phyloP scores from a whole-genome alignment of 352 stramenopile species.

The Globisporangium okanoganense region DNA sequence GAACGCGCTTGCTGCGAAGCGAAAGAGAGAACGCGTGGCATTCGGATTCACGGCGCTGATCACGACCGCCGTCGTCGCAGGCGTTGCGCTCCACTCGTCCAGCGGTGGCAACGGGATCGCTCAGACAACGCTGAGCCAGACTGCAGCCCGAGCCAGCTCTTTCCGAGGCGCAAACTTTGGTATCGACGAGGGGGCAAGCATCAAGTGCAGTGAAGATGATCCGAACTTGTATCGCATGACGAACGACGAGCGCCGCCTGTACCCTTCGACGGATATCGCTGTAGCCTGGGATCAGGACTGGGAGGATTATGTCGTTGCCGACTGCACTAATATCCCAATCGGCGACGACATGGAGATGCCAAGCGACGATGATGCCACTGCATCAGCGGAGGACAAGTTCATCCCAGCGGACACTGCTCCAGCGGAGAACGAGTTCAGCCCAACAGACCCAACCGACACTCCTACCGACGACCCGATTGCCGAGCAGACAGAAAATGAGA shows the following conservation, averaged over 20 bases:
- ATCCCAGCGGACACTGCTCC: not conserved
- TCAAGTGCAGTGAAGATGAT: slow-evolving; percentile 15
- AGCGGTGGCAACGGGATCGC: not conserved
- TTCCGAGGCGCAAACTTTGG: slow-evolving; percentile 7
- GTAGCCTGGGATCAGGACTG: slow-evolving; percentile 7
- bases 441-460: not conserved
- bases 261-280: slow-evolving; percentile 9
- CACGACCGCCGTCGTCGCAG: slow-evolving; percentile 12
- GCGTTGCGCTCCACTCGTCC: slow-evolving; percentile 10
- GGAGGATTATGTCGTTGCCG: not conserved
- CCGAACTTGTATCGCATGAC: slow-evolving; percentile 4
- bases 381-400: not conserved
- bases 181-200: slow-evolving; percentile 5
- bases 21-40: slow-evolving; percentile 10
- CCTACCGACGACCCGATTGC: not conserved
- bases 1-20: slow-evolving; percentile 1
- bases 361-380: not conserved
- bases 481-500: not conserved
- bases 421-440: not conserved
- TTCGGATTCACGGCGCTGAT: slow-evolving; percentile 15
- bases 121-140: slow-evolving; percentile 3
- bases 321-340: slow-evolving; percentile 10
- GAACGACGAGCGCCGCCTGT: slow-evolving; percentile 4
- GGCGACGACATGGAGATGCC: slow-evolving; percentile 6
- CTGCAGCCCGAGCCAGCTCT: slow-evolving; percentile 4